A percentile compares a stretch with the other conserved stretches of the same genome.
Evolutionary conservation across 495 filamentous ascomycete genomes (phyloP).

Genomic region (Stereocaulon alpinum): DNA sequence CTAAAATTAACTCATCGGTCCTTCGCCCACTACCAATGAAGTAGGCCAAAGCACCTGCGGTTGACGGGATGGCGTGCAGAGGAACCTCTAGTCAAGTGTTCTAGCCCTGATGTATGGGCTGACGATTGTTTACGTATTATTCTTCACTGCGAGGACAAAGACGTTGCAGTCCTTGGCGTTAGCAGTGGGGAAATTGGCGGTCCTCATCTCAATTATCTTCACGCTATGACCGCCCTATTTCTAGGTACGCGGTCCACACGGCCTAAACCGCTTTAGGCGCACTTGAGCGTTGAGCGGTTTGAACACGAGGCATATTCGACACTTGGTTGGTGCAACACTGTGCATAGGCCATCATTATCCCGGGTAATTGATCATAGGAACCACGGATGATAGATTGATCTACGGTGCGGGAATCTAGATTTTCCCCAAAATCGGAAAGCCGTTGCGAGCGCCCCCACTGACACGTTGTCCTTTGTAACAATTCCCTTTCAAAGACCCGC

Average conservation of each 20-base stretch:
- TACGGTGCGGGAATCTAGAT: slow-evolving; percentile 2
- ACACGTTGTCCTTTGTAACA: not conserved
- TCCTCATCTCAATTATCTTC: not conserved
- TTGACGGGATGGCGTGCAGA: not conserved
- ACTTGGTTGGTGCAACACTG: slow-evolving; percentile 9
- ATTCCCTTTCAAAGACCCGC: not conserved
- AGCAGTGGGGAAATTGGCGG: slow-evolving; percentile 1
- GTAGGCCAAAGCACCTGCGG: not conserved
- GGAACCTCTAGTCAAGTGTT: not conserved
- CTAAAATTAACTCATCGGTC: slow-evolving; percentile 10
- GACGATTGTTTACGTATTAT: not conserved
- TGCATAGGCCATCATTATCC: not conserved
- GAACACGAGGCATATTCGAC: not conserved
- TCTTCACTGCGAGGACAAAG: not conserved
- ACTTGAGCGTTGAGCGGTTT: not conserved
- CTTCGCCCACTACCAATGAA: not conserved
- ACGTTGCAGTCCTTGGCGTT: not conserved
- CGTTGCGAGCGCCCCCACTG: not conserved
- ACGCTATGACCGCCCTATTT: not conserved
- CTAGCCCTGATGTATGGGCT: not conserved
- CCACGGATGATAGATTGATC: slow-evolving; percentile 1
- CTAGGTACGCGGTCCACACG: not conserved
- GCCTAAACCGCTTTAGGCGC: not conserved
- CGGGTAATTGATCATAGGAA: not conserved
- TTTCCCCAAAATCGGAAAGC: not conserved